A percentile compares a stretch with the other conserved stretches of the same genome.
phyloP scores from a whole-genome alignment of 228 moss, liverwort and hornwort genomes.

The Sphagnum magellanicum region DNA sequence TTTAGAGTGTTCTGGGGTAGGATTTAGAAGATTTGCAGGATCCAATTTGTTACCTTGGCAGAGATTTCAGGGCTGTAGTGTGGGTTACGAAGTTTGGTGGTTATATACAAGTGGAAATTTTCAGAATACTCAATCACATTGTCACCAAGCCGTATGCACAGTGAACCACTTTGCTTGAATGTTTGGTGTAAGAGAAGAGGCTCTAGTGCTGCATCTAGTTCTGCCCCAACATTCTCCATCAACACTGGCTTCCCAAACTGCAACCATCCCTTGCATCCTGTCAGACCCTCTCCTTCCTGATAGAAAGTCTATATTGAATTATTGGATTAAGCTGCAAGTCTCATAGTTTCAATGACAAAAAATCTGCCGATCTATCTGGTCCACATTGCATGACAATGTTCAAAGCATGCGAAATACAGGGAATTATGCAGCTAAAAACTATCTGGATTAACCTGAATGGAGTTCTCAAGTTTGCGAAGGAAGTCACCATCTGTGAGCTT shows the following conservation, averaged over 20 bases:
- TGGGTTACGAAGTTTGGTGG: slow-evolving; percentile 77
- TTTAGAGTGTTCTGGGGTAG: no score
- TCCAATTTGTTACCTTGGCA: slow-evolving; percentile 40
- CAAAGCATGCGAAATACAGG: no score
- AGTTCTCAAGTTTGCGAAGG: slow-evolving; percentile 70
- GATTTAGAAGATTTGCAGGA: no score
- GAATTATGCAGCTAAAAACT: no score
- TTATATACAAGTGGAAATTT: slow-evolving; percentile 63
- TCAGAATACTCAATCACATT: slow-evolving; percentile 63
- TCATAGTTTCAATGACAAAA: no score
- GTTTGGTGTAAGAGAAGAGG: slow-evolving; percentile 64
- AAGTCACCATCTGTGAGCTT: slow-evolving; percentile 74
- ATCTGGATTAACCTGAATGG: slow-evolving; percentile 52
- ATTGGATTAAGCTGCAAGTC: no score
- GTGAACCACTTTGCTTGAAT: slow-evolving; percentile 77
- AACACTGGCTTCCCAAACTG: slow-evolving; percentile 72
- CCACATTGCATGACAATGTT: no score
- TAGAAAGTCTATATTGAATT: no score
- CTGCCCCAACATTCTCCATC: slow-evolving; percentile 67
- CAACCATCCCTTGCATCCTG: not conserved
- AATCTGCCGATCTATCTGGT: no score
- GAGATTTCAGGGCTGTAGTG: slow-evolving; percentile 81
- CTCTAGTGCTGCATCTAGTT: slow-evolving; percentile 74
- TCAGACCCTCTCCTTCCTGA: no score
- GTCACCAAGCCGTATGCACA: slow-evolving; percentile 73